These are phyloP conservation scores for Mycena sp. DNA, from an alignment of 1,284 basidiomycete species.

Conservation along the genomic window DNA sequence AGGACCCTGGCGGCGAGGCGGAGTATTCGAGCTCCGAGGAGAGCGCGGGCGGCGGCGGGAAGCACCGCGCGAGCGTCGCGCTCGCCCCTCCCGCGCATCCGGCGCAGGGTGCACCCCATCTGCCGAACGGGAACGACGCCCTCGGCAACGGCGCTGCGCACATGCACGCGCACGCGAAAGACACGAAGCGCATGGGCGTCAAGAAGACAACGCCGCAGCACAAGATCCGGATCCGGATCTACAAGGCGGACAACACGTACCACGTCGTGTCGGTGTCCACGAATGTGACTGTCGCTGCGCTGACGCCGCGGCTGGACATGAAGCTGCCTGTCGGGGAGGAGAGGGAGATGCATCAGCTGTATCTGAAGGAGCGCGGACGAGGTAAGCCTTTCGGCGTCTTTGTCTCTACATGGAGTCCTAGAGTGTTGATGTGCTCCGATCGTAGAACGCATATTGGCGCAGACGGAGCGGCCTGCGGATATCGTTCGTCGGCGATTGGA, in stretches of 20 bases:
- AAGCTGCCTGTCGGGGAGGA: constrained; percentile 62
- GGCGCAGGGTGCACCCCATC: not conserved
- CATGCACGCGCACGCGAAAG: not conserved
- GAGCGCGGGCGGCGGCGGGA: constrained; percentile 35
- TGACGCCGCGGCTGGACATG: constrained; percentile 71
- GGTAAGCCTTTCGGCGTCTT: constrained; percentile 56
- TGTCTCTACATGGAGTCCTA: not conserved
- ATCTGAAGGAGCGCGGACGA: constrained; percentile 85
- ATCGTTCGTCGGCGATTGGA: constrained; percentile 88
- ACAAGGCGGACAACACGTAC: constrained; percentile 80
- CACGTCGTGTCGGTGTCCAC: constrained; percentile 76
- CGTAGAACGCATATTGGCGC: constrained; percentile 83
- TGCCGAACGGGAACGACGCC: not conserved
- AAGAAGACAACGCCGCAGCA: constrained; percentile 38
- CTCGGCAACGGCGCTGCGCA: not conserved
- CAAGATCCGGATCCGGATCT: constrained; percentile 84
- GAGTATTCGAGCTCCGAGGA: constrained; percentile 58
- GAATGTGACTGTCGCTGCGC: constrained; percentile 74
- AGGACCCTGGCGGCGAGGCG: constrained; percentile 48
- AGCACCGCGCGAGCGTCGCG: constrained; percentile 11
- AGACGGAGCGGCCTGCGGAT: constrained; percentile 86
- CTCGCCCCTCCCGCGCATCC: not conserved
- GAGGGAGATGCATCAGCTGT: constrained; percentile 76
- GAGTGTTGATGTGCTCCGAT: constrained; percentile 4
- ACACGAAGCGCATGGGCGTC: constrained; percentile 17